These are phyloP conservation scores for Hymenotorrendiella dingleyae DNA, from an alignment of 2,329 filamentous ascomycete genomes.

Conservation along the genomic window DNA sequence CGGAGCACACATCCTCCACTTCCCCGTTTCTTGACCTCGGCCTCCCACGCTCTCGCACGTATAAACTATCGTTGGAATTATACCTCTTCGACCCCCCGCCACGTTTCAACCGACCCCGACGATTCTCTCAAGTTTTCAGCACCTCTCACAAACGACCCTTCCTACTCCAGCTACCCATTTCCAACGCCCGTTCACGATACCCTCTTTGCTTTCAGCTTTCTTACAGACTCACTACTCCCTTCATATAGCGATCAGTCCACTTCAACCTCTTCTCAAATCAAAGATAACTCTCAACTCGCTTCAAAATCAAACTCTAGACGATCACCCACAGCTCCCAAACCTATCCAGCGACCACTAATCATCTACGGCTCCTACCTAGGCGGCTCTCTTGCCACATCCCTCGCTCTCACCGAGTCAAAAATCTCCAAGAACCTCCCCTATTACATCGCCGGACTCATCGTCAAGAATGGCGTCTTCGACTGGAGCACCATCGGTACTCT, in stretches of 20 bases:
- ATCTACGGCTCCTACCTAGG: constrained; percentile 54
- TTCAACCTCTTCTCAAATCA: not conserved
- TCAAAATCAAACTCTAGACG: not conserved
- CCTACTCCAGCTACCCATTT: constrained; percentile 35
- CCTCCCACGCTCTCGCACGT: constrained; percentile 44
- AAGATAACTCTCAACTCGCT: constrained; percentile 3
- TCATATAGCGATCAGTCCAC: constrained; percentile 5
- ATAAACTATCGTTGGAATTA: constrained; percentile 55
- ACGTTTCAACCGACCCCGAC: not conserved
- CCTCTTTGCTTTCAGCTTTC: constrained; percentile 41
- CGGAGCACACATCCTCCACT: constrained; percentile 34
- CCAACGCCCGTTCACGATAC: constrained; percentile 53
- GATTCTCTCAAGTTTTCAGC: constrained; percentile 1
- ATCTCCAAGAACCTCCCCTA: constrained; percentile 32
- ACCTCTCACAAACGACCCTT: constrained; percentile 5
- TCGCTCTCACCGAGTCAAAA: constrained; percentile 51
- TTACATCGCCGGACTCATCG: constrained; percentile 45
- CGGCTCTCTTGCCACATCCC: constrained; percentile 48
- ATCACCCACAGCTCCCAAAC: not conserved
- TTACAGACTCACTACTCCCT: constrained; percentile 17
- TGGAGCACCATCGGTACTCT: constrained; percentile 55
- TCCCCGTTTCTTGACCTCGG: constrained; percentile 38
- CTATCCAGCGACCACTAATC: constrained; percentile 20
- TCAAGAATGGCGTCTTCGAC: constrained; percentile 57
- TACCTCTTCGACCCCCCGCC: constrained; percentile 6